Evolutionary conservation across 495 filamentous ascomycete genomes (phyloP), one percentile per base, ranked within the genome.

Genomic region (Xylaria flabelliformis): DNA sequence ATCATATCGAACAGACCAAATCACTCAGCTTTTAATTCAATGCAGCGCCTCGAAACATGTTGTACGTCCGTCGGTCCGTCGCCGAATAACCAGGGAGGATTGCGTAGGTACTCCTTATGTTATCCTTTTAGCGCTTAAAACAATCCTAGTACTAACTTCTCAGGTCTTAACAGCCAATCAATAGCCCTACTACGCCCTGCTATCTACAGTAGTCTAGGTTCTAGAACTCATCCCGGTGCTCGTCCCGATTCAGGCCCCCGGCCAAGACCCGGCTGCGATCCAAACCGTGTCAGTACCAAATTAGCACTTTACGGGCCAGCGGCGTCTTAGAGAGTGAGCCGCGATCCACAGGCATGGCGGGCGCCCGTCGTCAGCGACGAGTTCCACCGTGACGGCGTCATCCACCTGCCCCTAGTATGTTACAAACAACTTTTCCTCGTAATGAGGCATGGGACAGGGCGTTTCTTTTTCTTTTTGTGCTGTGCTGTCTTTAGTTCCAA

Each of bases 301-400:
- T 17, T 42, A 19, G 65, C 48, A 56, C 65, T 56, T 56, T 56
- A 56, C 34, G 50, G 48, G 50, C 50, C 32, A 56, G 44, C 32
- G 5, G 7, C n/a, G 50, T 67, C 64, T 55, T 50, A 56, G 64
- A 56, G 21, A 42, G 9, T 4, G 36, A 56, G 34, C 26, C 50
- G 50, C 26, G 48, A 41, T 67, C 50, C 65, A 56, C 46, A 67
- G 50, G 34, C 65, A n/a, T 55, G 48, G 48, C 42, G 29, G n/a
- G 36, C 48, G 34, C 26, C 29, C 64, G 34, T 53, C 64, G 50
- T 41, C 65, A 67, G 65, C 50, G 5, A 66, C 46, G 29, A 15
- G 63, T 65, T 48, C 63, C 63, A 65, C 63, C 42, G 6, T n/a
- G 29, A 39, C 64, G 64, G 44, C 64, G 48, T 56, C 65, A 67